Evolutionary conservation across 2,329 filamentous ascomycete species (phyloP).

Genomic region (Aspergillus felis): DNA sequence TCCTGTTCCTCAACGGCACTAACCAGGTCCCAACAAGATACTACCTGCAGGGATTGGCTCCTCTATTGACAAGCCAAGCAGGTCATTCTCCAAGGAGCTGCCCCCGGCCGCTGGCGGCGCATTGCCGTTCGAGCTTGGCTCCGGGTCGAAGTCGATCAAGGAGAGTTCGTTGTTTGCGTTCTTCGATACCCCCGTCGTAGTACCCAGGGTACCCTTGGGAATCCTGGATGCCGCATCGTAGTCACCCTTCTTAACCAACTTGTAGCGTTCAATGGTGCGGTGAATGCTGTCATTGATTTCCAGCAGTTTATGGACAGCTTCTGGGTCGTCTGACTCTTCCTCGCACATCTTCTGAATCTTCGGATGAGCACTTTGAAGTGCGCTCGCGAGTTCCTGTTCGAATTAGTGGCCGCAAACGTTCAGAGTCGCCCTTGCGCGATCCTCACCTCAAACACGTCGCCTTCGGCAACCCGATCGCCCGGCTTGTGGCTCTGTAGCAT

Average conservation of each 20-base stretch:
- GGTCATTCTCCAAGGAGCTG: slow-evolving; percentile 78
- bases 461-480: slow-evolving; percentile 72
- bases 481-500: slow-evolving; percentile 79
- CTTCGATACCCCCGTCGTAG: slow-evolving; percentile 61
- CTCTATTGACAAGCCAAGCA: slow-evolving; percentile 81
- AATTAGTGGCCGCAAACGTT: background rate
- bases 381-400: slow-evolving; percentile 73
- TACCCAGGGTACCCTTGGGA: slow-evolving; percentile 72
- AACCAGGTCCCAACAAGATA: slow-evolving; percentile 76
- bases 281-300: slow-evolving; percentile 99
- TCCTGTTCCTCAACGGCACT: slow-evolving; percentile 44
- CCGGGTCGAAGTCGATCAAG: slow-evolving; percentile 80
- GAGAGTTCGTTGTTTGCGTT: slow-evolving; percentile 76
- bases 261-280: slow-evolving; percentile 91
- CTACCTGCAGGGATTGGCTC: slow-evolving; percentile 69
- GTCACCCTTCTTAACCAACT: slow-evolving; percentile 92
- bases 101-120: slow-evolving; percentile 49
- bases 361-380: slow-evolving; percentile 87
- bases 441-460: slow-evolving; percentile 63
- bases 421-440: background rate
- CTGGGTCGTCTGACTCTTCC: slow-evolving; percentile 94
- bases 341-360: slow-evolving; percentile 99
- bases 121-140: slow-evolving; percentile 46
- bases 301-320: slow-evolving; percentile 89
- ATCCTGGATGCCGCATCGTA: slow-evolving; percentile 77